Conservation (phyloP, 192 early-diverging fungal species). For the Gigaspora rosea region DNA sequence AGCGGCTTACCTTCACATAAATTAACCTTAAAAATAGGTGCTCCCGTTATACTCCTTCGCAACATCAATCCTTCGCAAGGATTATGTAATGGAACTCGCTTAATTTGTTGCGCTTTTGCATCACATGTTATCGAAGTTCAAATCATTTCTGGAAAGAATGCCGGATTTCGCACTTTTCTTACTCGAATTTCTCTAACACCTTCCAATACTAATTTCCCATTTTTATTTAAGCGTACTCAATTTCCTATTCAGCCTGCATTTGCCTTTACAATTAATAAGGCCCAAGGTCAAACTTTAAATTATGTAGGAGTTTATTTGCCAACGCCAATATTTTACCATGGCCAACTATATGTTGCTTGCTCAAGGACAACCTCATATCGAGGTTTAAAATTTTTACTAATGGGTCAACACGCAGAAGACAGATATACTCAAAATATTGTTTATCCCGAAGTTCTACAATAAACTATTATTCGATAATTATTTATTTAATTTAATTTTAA, state of each 20-base stretch:
- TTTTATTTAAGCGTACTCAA: constrained; percentile 16
- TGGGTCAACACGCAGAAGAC: too few species aligned
- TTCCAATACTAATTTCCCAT: background rate
- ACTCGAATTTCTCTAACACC: background rate
- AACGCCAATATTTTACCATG: constrained; percentile 29
- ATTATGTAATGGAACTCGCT: constrained; percentile 26
- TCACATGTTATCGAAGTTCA: constrained; percentile 3
- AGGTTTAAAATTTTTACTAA: background rate
- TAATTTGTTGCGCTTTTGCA: constrained; percentile 1
- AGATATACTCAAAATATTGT: too few species aligned
- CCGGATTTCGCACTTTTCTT: background rate
- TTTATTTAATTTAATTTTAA: too few species aligned
- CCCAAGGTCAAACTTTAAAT: constrained; percentile 32
- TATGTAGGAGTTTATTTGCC: constrained; percentile 31
- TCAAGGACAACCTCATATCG: background rate
- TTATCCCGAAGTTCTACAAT: too few species aligned
- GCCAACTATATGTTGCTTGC: constrained; percentile 36
- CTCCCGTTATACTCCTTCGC: constrained; percentile 8
- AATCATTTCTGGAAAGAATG: background rate
- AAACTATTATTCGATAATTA: too few species aligned
- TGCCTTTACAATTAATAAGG: constrained; percentile 36
- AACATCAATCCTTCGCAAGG: constrained; percentile 15
- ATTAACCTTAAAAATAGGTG: constrained; percentile 16
- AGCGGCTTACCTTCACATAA: constrained; percentile 9
- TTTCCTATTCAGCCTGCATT: constrained; percentile 33